Percentiles rank a stretch among this genome's conserved stretches.
Conservation (phyloP, 768 basidiomycete genomes). For the Hygrophoropsis aurantiaca region DNA sequence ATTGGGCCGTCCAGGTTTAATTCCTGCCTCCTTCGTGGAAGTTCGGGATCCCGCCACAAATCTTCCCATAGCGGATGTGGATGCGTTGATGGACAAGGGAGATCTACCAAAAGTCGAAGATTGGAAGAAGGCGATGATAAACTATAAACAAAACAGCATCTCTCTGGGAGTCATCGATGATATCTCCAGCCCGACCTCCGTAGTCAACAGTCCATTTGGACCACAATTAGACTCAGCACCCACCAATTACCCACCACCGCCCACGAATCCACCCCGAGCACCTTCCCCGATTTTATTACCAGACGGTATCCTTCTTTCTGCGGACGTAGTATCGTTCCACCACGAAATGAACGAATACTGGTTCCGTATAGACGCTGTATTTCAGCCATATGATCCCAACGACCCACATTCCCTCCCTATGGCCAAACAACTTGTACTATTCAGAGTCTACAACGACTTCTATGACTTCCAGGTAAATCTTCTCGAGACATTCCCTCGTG, state of each 20-base stretch:
- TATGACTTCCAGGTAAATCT: slow-evolving; percentile 95
- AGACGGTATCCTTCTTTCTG: slow-evolving; percentile 81
- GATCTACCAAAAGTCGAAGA: slow-evolving; percentile 96
- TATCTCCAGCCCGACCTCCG: slow-evolving; percentile 39
- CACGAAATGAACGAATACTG: slow-evolving; percentile 95
- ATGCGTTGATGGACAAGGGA: slow-evolving; percentile 79
- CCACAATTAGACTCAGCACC: slow-evolving; percentile 16
- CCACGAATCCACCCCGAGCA: slow-evolving; percentile 34
- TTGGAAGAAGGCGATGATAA: slow-evolving; percentile 95
- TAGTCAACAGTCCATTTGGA: slow-evolving; percentile 43
- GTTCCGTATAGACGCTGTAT: slow-evolving; percentile 92
- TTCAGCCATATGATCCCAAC: slow-evolving; percentile 73
- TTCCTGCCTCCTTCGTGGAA: slow-evolving; percentile 96
- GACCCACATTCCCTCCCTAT: slow-evolving; percentile 58
- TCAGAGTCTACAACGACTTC: slow-evolving; percentile 96
- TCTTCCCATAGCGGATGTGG: slow-evolving; percentile 71
- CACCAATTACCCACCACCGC: slow-evolving; percentile 10
- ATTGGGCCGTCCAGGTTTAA: slow-evolving; percentile 93
- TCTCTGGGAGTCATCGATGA: slow-evolving; percentile 89
- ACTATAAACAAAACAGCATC: slow-evolving; percentile 95
- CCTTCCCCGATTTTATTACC: slow-evolving; percentile 55
- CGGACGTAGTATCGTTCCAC: slow-evolving; percentile 95
- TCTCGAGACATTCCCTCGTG: slow-evolving; percentile 82
- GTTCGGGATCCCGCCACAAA: slow-evolving; percentile 92
- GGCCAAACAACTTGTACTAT: slow-evolving; percentile 81